phyloP scores from a whole-genome alignment of 345 rosid genomes.

The Citrus australasica region DNA sequence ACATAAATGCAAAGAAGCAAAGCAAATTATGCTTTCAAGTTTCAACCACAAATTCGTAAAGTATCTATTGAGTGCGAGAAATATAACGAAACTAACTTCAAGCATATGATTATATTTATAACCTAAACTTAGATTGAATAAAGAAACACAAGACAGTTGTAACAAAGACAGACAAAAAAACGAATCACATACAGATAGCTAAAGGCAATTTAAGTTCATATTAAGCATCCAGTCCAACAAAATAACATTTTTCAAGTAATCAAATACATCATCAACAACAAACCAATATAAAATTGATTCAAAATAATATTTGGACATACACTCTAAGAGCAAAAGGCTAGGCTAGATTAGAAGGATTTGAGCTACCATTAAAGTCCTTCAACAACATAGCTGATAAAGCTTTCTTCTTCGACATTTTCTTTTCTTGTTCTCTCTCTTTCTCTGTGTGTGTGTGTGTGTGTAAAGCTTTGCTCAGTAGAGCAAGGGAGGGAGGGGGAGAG shows the following conservation, averaged over 20 bases:
- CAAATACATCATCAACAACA: background rate
- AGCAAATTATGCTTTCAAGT: background rate
- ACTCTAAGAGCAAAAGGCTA: slow-evolving; percentile 29
- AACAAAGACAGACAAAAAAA: background rate
- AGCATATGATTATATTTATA: too few species aligned
- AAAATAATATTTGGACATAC: background rate
- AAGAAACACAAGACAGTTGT: too few species aligned
- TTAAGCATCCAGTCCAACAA: background rate
- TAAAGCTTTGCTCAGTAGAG: background rate
- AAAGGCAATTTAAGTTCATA: background rate
- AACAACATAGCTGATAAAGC: slow-evolving; percentile 21
- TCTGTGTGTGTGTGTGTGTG: background rate
- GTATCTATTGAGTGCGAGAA: background rate
- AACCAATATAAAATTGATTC: background rate
- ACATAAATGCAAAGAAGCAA: background rate
- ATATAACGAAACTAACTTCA: background rate
- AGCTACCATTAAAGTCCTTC: slow-evolving; percentile 33
- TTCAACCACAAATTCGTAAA: background rate
- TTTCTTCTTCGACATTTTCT: slow-evolving; percentile 30
- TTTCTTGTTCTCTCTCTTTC: background rate
- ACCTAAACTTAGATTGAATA: too few species aligned
- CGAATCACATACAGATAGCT: background rate
- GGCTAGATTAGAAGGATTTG: slow-evolving; percentile 28
- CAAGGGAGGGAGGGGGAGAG: background rate
- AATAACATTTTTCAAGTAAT: background rate